Evolutionary conservation across 768 basidiomycete species (phyloP), one percentile per base, ranked within the genome.

Genomic region (Xerocomellus chrysenteron): DNA sequence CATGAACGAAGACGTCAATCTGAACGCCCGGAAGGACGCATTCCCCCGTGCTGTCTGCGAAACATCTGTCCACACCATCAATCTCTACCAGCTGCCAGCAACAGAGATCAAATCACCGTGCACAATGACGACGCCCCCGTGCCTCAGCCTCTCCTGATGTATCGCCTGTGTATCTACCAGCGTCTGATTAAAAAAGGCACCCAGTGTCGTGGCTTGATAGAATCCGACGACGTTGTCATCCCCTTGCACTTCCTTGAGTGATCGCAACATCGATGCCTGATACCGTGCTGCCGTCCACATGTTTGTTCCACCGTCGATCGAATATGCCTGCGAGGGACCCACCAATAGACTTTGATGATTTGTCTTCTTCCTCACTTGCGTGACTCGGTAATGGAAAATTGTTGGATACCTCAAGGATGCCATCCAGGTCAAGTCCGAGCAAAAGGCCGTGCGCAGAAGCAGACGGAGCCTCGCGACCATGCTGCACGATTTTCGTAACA

Each of bases 161-260:
- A 91, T 82, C 47, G 88, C 88, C 70, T 92, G 90, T 9, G 88
- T 86, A 63, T 94, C 90, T 46, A 94, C 78, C 47, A 94, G 70
- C 9, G 82, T 80, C 69, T 92, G 90, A 67, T 84, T 90, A 73
- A 88, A 89, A 71, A 94, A 93, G 5, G 91, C 89, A 42, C 92
- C 92, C 39, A 92, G 80, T 10, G 86, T 84, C 28, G 88, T 92
- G 43, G 90, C 90, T 68, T 96, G 92, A 76, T 98, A 98, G 73
- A 96, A 93, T 39, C 95, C 95, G 53, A 97, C 88, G 35, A 94
- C 84, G 61, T 87, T 92, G 73, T 96, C 93, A 66, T 95, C 93
- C 37, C 87, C 85, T 65, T 91, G 88, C 52, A 95, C 94, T 70
- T 95, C 93, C 68, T 92, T 90, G 67, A 98, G 78, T 24, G 90